phyloP scores from a whole-genome alignment of 179 eudicot genomes.

The Sideroxylon spinosum region DNA sequence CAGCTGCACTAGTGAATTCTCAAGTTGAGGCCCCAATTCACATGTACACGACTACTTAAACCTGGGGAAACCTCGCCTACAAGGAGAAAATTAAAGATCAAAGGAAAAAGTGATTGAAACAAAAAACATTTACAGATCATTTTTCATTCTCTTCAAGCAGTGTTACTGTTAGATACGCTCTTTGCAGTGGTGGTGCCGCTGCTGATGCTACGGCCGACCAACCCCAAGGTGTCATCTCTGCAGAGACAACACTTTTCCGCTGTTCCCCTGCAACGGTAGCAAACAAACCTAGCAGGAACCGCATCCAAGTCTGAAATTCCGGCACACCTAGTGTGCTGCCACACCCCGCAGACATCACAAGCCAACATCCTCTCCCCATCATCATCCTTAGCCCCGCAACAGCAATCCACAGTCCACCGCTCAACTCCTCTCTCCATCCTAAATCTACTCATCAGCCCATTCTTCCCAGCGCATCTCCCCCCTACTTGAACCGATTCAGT shows the following conservation, averaged over 20 bases:
- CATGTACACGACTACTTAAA: not conserved
- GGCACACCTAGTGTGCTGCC: constrained; percentile 86
- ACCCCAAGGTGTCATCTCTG: constrained; percentile 21
- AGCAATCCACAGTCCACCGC: constrained; percentile 63
- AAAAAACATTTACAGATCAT: constrained; percentile 5
- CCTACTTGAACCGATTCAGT: constrained; percentile 35
- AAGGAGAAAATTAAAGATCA: not conserved
- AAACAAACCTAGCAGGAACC: constrained; percentile 64
- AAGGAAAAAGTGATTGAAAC: not conserved
- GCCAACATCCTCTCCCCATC: constrained; percentile 77
- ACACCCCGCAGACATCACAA: constrained; percentile 64
- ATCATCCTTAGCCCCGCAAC: constrained; percentile 59
- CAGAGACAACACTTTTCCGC: constrained; percentile 18
- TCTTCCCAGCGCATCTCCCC: constrained; percentile 59
- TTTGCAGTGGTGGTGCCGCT: constrained; percentile 24
- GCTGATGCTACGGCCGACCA: constrained; percentile 5
- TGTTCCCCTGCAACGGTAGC: constrained; percentile 37
- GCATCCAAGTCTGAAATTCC: constrained; percentile 58
- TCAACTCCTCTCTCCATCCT: constrained; percentile 79
- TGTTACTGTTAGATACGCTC: constrained; percentile 20
- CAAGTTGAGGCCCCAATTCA: not conserved
- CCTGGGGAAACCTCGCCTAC: not conserved
- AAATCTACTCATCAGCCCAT: constrained; percentile 40
- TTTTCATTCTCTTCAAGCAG: not conserved
- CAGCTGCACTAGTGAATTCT: constrained; percentile 7